Evolutionary conservation across 2,329 filamentous ascomycete genomes (phyloP), one percentile per base, ranked within the genome.

Genomic region (Aureobasidium sp.): DNA sequence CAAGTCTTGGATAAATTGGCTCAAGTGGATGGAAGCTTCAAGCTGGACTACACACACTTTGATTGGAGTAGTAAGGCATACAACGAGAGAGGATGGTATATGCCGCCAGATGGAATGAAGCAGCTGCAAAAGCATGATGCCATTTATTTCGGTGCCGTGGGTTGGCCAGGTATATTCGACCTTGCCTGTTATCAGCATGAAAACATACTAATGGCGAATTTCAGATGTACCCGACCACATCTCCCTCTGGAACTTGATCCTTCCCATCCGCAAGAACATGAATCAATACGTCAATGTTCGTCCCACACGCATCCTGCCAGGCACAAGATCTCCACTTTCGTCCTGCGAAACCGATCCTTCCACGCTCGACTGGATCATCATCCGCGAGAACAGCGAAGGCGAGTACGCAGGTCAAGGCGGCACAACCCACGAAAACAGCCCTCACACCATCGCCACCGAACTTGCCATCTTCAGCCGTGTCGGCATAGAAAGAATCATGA

Each of bases 231-330:
- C 86, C 0, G 86, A 89, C 65, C 82, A 88, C 64, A 81, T 88
- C 62, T 83, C 83, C 0, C 80, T 89, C 1, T 89, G 86, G 86
- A 80, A 81, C 8, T 79, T 87, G 35, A 82, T 87, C 48, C 76
- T 89, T 8, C 84, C 84, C 19, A 88, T 89, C 67, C 82, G 86
- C 40, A 84, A 87, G 57, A 79, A 83, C 40, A 79, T 89, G 49
- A 85, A 88, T 64, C 85, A 88, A 68, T 89, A 87, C 67, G 81
- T 87, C 65, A 89, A 88, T 65, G 79, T 89, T 0, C 80, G 86
- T 0, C 87, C 72, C 0, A 78, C 76, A 8, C 69, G 75, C 19
- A 77, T 79, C 52, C 66, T 79, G 3, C 70, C 71, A 5, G 77
- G 77, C 17, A 77, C 73, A 8, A 69, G 67, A 8, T 74, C 75